Evolutionary conservation across 345 rosid genomes (phyloP).

Genomic region (Anacardium occidentale): DNA sequence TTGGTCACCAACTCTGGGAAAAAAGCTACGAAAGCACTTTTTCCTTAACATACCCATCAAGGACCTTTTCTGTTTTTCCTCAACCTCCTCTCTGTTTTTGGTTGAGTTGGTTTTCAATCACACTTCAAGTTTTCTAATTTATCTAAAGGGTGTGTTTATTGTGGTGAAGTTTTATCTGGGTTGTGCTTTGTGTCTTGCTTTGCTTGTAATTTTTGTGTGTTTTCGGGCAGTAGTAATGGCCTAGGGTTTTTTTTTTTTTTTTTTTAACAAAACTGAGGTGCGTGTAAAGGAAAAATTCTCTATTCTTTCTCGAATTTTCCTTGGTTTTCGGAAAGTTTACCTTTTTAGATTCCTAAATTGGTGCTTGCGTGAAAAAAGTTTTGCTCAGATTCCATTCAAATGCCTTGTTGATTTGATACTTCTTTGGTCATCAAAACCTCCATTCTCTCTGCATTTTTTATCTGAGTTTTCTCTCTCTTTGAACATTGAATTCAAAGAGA

Average conservation of each 20-base stretch:
- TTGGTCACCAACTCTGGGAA: conserved; percentile 1
- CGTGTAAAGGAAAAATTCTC: conserved; percentile 16
- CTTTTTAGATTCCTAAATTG: conserved; percentile 53
- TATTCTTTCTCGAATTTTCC: conserved; percentile 39
- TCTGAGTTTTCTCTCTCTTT: conserved; percentile 45
- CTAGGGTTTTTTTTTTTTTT: conserved; percentile 37
- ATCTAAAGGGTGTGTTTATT: too few relatives aligned
- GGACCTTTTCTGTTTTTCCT: conserved; percentile 14
- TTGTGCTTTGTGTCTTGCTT: conserved; percentile 11
- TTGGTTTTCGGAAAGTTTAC: conserved; percentile 43
- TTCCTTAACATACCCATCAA: conserved; percentile 14
- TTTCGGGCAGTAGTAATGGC: conserved; percentile 10
- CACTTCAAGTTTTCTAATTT: conserved; percentile 19
- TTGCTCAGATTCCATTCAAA: conserved; percentile 53
- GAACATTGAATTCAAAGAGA: conserved; percentile 36
- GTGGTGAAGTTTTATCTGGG: conserved; percentile 22
- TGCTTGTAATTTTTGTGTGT: conserved; percentile 13
- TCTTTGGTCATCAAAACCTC: conserved; percentile 28
- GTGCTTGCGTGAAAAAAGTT: conserved; percentile 36
- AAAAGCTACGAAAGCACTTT: conserved; percentile 18
- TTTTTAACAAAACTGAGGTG: conserved; percentile 28
- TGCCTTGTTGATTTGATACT: conserved; percentile 42
- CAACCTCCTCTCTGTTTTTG: neutral
- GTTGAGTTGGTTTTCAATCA: neutral
- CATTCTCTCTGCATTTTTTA: conserved; percentile 35